Percentiles rank a stretch among this genome's conserved stretches.
These are phyloP conservation scores for Colletotrichum salicis DNA, from an alignment of 2,329 filamentous ascomycete species.

Conservation along the genomic window DNA sequence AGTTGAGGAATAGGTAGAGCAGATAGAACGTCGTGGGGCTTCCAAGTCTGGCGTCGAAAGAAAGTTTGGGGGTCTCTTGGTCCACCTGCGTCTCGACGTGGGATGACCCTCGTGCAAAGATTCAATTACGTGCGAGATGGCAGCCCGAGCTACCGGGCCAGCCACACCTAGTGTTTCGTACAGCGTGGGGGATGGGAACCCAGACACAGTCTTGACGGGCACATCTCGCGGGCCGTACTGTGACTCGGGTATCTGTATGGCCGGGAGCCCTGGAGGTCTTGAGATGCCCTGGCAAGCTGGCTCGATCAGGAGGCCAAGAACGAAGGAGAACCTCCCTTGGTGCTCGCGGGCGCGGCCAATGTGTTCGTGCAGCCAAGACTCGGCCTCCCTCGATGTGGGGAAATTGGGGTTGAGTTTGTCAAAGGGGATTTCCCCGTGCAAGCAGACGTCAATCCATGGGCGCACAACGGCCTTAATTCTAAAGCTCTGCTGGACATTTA, in stretches of 20 bases:
- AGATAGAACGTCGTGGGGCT: neutral
- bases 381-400: neutral
- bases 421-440: neutral
- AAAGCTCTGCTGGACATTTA: neutral
- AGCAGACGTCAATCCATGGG: neutral
- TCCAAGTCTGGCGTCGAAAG: slow-evolving; percentile 28
- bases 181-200: slow-evolving; percentile 3
- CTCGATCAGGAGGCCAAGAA: neutral
- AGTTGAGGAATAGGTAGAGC: neutral
- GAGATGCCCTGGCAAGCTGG: neutral
- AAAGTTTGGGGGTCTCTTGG: slow-evolving; percentile 35
- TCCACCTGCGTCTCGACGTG: slow-evolving; percentile 33
- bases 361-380: neutral
- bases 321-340: neutral
- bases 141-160: slow-evolving; percentile 23
- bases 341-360: neutral
- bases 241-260: neutral
- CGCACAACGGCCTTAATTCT: neutral
- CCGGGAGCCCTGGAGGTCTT: neutral
- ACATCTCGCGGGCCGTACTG: neutral
- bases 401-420: neutral
- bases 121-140: slow-evolving; percentile 21
- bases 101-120: slow-evolving; percentile 26
- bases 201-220: neutral
- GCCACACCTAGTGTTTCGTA: slow-evolving; percentile 7